Evolutionary conservation across 805 yeast species (phyloP).

Genomic region (Yamadazyma olivae): DNA sequence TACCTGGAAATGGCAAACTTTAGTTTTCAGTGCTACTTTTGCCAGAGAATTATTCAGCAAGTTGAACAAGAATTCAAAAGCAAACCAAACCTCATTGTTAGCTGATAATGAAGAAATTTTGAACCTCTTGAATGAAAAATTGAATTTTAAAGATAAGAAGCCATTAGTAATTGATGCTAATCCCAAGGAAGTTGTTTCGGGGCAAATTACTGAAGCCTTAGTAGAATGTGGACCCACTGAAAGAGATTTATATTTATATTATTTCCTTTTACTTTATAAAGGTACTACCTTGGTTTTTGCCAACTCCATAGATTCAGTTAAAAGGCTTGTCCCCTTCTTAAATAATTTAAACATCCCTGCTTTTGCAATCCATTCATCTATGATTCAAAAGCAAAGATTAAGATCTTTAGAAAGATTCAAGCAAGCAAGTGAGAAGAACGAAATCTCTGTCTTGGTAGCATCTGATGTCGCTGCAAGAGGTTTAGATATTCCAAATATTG

Average conservation of each 20-base stretch:
- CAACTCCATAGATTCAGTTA: constrained; percentile 93
- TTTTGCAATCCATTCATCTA: constrained; percentile 84
- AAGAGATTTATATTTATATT: constrained; percentile 86
- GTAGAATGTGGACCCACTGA: constrained; percentile 90
- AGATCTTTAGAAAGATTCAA: constrained; percentile 80
- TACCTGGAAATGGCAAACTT: constrained; percentile 65
- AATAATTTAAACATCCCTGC: constrained; percentile 65
- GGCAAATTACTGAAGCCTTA: constrained; percentile 75
- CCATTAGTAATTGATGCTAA: constrained; percentile 82
- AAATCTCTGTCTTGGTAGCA: constrained; percentile 73
- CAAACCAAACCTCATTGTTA: constrained; percentile 21
- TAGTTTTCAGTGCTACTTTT: constrained; percentile 95
- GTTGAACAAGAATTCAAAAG: constrained; percentile 34
- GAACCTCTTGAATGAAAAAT: constrained; percentile 60
- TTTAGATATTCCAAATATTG: constrained; percentile 83
- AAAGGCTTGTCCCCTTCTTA: constrained; percentile 74
- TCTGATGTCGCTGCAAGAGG: constrained; percentile 99
- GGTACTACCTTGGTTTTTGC: constrained; percentile 90
- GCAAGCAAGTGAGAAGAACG: constrained; percentile 43
- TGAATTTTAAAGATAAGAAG: constrained; percentile 62
- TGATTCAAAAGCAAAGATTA: constrained; percentile 92
- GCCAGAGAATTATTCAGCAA: constrained; percentile 78
- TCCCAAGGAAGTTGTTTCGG: constrained; percentile 77
- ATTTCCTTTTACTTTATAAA: constrained; percentile 80
- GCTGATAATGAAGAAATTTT: constrained; percentile 59